Percentiles rank a stretch among this genome's conserved stretches.
phyloP scores from a whole-genome alignment of 305 asterid species.

The Fraxinus albicans region DNA sequence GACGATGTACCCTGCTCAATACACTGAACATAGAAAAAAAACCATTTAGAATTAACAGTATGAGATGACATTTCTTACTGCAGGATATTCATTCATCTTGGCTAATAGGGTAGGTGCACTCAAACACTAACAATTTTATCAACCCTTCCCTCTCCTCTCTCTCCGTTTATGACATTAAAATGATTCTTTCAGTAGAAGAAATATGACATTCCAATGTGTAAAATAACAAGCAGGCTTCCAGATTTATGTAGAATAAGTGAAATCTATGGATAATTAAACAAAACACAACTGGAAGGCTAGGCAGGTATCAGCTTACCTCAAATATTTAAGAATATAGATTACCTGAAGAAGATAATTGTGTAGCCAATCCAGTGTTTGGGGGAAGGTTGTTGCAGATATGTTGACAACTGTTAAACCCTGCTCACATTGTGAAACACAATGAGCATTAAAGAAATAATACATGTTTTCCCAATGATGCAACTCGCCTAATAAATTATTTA shows the following conservation, averaged over 20 bases:
- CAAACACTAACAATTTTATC: conserved; percentile 5
- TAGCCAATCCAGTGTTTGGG: conserved; percentile 94
- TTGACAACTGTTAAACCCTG: conserved; percentile 85
- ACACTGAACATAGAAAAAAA: conserved; percentile 44
- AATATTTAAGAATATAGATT: conserved; percentile 18
- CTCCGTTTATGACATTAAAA: background rate
- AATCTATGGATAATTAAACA: background rate
- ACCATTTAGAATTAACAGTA: conserved; percentile 15
- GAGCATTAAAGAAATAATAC: conserved; percentile 16
- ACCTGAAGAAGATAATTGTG: conserved; percentile 98
- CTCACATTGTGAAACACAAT: conserved; percentile 23
- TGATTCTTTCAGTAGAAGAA: conserved; percentile 9
- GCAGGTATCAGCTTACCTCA: background rate
- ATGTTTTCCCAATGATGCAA: background rate
- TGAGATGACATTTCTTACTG: conserved; percentile 8
- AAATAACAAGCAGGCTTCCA: background rate
- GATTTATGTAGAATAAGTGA: background rate
- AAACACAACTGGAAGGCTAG: conserved; percentile 9
- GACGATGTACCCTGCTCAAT: conserved; percentile 75
- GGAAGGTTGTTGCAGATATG: conserved; percentile 93
- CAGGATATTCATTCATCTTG: background rate
- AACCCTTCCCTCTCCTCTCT: background rate
- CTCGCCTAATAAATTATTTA: conserved; percentile 5
- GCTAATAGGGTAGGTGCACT: conserved; percentile 4
- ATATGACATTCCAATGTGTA: conserved; percentile 6